phyloP scores from a whole-genome alignment of 352 stramenopile species.

The Elongisporangium senticosum region DNA sequence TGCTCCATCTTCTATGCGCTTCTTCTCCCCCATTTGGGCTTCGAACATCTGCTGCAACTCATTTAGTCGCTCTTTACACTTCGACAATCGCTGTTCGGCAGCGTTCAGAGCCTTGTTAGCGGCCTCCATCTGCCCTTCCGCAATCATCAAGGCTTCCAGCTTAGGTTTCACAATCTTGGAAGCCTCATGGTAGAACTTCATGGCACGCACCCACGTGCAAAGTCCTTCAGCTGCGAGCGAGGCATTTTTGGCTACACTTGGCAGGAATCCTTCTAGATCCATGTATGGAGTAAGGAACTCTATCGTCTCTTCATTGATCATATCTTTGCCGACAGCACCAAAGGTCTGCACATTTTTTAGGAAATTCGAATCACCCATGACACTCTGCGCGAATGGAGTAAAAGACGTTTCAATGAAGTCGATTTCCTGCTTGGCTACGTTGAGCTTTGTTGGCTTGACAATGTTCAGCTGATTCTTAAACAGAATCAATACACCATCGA shows the following conservation, averaged over 20 bases:
- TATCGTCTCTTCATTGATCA: conserved; percentile 99
- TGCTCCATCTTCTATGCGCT: conserved; percentile 95
- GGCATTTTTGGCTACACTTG: conserved; percentile 95
- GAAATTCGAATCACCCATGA: conserved; percentile 97
- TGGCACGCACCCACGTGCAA: conserved; percentile 96
- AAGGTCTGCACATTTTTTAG: conserved; percentile 96
- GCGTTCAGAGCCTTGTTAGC: conserved; percentile 94
- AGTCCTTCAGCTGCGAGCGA: conserved; percentile 94
- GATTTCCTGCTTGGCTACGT: conserved; percentile 96
- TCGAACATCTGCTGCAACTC: conserved; percentile 97
- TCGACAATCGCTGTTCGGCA: conserved; percentile 90
- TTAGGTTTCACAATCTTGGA: conserved; percentile 99
- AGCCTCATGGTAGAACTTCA: conserved; percentile 99
- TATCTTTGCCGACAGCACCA: conserved; percentile 93
- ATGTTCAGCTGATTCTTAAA: conserved; percentile 91
- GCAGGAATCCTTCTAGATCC: conserved; percentile 95
- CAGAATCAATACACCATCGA: conserved; percentile 97
- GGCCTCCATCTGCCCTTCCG: conserved; percentile 95
- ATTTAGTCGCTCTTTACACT: conserved; percentile 93
- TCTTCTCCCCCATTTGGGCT: conserved; percentile 96
- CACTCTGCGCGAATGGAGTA: conserved; percentile 90
- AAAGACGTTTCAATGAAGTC: conserved; percentile 97
- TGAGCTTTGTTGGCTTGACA: conserved; percentile 93
- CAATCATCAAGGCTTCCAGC: conserved; percentile 94
- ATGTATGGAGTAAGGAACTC: conserved; percentile 97